phyloP scores from a whole-genome alignment of 805 yeast genomes.

The Yarrowia hollandica region DNA sequence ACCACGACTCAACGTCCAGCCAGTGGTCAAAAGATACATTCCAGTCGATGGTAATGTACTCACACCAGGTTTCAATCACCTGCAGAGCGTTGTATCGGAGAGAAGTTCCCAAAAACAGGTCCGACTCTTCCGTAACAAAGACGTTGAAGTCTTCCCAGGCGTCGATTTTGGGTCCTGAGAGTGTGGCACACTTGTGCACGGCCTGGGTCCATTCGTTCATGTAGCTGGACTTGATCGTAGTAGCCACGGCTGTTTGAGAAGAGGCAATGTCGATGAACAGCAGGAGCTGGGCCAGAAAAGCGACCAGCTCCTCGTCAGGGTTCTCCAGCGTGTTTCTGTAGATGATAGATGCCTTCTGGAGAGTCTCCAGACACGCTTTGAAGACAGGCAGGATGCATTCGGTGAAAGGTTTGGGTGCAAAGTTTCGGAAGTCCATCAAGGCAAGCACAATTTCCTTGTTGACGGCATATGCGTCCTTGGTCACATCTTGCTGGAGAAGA shows the following conservation, averaged over 20 bases:
- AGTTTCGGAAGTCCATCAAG: slow-evolving; percentile 11
- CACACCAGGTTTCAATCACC: slow-evolving; percentile 52
- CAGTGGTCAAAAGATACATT: background rate
- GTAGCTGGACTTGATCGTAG: background rate
- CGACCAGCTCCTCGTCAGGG: slow-evolving; percentile 31
- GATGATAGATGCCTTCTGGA: background rate
- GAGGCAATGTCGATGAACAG: slow-evolving; percentile 30
- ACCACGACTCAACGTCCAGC: slow-evolving; percentile 17
- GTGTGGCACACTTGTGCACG: slow-evolving; percentile 10
- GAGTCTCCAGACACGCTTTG: background rate
- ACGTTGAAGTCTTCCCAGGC: slow-evolving; percentile 64
- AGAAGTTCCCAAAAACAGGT: slow-evolving; percentile 54
- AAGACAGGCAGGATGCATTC: slow-evolving; percentile 3
- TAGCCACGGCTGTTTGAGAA: slow-evolving; percentile 18
- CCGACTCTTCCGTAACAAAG: slow-evolving; percentile 74
- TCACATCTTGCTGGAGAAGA: background rate
- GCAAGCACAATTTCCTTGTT: slow-evolving; percentile 18
- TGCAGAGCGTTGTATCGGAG: slow-evolving; percentile 66
- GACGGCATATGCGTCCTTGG: background rate
- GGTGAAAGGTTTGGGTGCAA: slow-evolving; percentile 20
- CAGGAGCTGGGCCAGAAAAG: slow-evolving; percentile 33
- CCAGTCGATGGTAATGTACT: slow-evolving; percentile 32
- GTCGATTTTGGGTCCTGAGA: slow-evolving; percentile 35
- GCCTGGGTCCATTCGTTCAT: slow-evolving; percentile 3
- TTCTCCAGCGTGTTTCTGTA: slow-evolving; percentile 13